Base-by-base conservation (phyloP, 768 basidiomycete species). In the Lentinula detonsa region DNA sequence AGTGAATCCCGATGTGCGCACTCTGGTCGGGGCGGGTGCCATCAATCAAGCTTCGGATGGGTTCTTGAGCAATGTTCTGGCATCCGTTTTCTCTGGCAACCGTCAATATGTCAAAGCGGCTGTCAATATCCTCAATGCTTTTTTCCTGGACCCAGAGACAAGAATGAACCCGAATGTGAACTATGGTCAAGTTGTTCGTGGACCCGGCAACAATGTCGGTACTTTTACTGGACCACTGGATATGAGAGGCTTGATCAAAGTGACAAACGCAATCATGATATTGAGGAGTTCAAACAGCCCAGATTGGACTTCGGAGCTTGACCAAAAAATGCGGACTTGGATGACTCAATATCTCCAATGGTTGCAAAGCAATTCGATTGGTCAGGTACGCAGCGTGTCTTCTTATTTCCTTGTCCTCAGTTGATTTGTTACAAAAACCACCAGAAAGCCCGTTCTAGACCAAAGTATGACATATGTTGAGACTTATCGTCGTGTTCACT, bases 171-270 rank as follows among this genome's bases (percentile, higher is more conserved):
- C 82, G 11, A 81, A 82, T 68, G 72, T 85, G 67, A 75, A 84
- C 61, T 85, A 73, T 64, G 82, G 81, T 0, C 84, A 85, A 68
- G 69, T 81, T 9, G 73, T 83, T 23, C 79, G 84, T 6, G 83
- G 84, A 1, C 79, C 80, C 18, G 81, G 81, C 1, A 66, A 70
- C 34, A 66, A 66, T 62, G 59, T 66, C 5, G 85, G 85, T 15
- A 78, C 78, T 11, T 82, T 77, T 67, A 82, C 81, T 10, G 85
- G 84, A 4, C 69, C 84, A 8, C 71, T 86, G 54, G 84, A 85
- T 66, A 61, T 84, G 46, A 74, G 82, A 23, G 77, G 79, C 21
- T 61, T 83, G 39, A 75, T 80, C 55, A 85, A 83, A 68, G 67
- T 84, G 33, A 71, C 74, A 45, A 84, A 83, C 61, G 75, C 68